Conservation (phyloP, 2,329 filamentous ascomycete species). For the Botrytis porri region DNA sequence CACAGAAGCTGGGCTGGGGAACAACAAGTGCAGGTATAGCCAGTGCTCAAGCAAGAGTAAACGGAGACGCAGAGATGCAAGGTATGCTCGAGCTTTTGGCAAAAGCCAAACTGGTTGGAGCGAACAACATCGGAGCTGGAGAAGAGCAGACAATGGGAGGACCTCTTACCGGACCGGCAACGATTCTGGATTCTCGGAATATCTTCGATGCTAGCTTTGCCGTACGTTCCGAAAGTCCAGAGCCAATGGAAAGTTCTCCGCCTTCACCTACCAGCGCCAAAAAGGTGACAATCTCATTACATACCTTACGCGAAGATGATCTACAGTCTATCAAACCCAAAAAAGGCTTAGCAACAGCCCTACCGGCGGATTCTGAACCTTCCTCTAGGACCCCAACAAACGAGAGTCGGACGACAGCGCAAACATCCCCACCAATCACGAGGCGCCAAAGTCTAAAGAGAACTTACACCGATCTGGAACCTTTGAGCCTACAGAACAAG, state of each 20-base stretch:
- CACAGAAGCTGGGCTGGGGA: slow-evolving; percentile 76
- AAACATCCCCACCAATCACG: slow-evolving; percentile 54
- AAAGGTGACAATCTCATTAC: slow-evolving; percentile 21
- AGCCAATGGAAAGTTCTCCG: slow-evolving; percentile 39
- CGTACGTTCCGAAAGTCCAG: slow-evolving; percentile 51
- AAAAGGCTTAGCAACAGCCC: slow-evolving; percentile 27
- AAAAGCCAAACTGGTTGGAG: slow-evolving; percentile 73
- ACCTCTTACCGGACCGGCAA: slow-evolving; percentile 77
- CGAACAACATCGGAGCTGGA: slow-evolving; percentile 56
- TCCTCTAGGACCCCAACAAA: slow-evolving; percentile 55
- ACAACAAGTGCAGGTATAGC: slow-evolving; percentile 71
- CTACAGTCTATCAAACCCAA: slow-evolving; percentile 25
- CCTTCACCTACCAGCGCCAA: slow-evolving; percentile 30
- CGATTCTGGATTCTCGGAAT: slow-evolving; percentile 65
- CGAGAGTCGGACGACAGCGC: slow-evolving; percentile 52
- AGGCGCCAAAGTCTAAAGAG: slow-evolving; percentile 72
- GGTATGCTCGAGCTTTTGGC: slow-evolving; percentile 86
- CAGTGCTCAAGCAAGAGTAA: slow-evolving; percentile 77
- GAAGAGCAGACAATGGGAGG: slow-evolving; percentile 47
- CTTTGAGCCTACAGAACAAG: slow-evolving; percentile 73
- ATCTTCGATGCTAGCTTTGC: slow-evolving; percentile 82
- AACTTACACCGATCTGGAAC: slow-evolving; percentile 80
- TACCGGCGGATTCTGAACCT: slow-evolving; percentile 43
- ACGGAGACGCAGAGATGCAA: slow-evolving; percentile 82
- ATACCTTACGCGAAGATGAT: slow-evolving; percentile 22